A percentile compares a stretch with the other conserved stretches of the same genome.
These are phyloP conservation scores for Iris pallida DNA, from an alignment of 116 monocot genomes.

Conservation along the genomic window DNA sequence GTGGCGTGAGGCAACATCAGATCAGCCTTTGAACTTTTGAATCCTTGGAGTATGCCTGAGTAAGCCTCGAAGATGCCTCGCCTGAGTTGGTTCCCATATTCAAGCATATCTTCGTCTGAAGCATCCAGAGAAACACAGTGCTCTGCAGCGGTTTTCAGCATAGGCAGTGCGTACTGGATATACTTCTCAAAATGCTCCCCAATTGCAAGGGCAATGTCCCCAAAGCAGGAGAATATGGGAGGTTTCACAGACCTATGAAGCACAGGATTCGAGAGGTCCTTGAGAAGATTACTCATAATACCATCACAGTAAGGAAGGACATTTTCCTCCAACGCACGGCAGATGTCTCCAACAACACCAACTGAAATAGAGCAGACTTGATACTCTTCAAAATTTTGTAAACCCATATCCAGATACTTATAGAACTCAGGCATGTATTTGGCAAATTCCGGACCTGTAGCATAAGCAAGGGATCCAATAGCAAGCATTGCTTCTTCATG, in stretches of 20 bases:
- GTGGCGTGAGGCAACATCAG: slow-evolving; percentile 51
- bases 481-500: slow-evolving; percentile 90
- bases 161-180: slow-evolving; percentile 46
- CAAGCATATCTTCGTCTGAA: slow-evolving; percentile 60
- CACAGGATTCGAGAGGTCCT: slow-evolving; percentile 58
- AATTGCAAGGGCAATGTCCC: slow-evolving; percentile 75
- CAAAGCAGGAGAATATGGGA: slow-evolving; percentile 80
- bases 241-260: slow-evolving; percentile 73
- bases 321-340: slow-evolving; percentile 63
- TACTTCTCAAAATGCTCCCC: slow-evolving; percentile 72
- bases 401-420: slow-evolving; percentile 59
- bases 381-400: slow-evolving; percentile 73
- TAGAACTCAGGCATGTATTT: slow-evolving; percentile 77
- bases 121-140: slow-evolving; percentile 42
- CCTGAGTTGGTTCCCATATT: slow-evolving; percentile 64
- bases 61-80: slow-evolving; percentile 79
- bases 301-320: slow-evolving; percentile 60
- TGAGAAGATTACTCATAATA: slow-evolving; percentile 65
- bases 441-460: slow-evolving; percentile 51
- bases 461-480: slow-evolving; percentile 74
- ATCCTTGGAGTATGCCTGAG: slow-evolving; percentile 75
- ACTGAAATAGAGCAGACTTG: slow-evolving; percentile 78
- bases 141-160: slow-evolving; percentile 65
- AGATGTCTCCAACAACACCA: slow-evolving; percentile 74
- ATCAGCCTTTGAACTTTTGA: slow-evolving; percentile 58